These are phyloP conservation scores for Entrophospora sp. DNA, from an alignment of 192 early-diverging fungal species.

Conservation along the genomic window DNA sequence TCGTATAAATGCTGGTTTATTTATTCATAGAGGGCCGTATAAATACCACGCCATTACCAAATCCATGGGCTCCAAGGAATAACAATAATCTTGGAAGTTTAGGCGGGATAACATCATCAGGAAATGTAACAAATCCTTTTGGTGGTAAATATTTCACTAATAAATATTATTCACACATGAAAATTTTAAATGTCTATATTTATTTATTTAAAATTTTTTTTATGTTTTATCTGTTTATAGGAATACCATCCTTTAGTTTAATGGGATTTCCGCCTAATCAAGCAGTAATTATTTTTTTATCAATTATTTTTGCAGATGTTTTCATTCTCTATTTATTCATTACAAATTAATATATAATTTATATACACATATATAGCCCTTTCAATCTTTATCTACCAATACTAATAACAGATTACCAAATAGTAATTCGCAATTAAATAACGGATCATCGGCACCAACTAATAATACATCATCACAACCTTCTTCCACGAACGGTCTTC, in stretches of 20 bases:
- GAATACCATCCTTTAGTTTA: not conserved
- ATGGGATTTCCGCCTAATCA: conserved; percentile 6
- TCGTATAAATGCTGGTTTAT: no score
- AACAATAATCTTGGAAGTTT: conserved; percentile 12
- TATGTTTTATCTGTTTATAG: not conserved
- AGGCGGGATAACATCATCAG: conserved; percentile 1
- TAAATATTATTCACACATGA: no score
- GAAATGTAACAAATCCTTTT: conserved; percentile 15
- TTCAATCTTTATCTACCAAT: not conserved
- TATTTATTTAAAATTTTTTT: not conserved
- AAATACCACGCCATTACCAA: conserved; percentile 47
- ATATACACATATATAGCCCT: not conserved
- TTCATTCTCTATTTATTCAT: not conserved
- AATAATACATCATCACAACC: not conserved
- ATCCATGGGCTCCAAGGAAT: conserved; percentile 44
- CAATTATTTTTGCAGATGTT: not conserved
- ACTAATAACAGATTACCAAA: no score
- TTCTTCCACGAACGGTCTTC: not conserved
- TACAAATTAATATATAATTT: no score
- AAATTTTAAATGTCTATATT: not conserved
- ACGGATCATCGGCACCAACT: no score
- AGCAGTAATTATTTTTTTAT: no score
- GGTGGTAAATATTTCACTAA: conserved; percentile 24
- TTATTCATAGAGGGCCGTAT: conserved; percentile 31
- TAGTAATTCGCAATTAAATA: no score